Conservation (phyloP, 257 asterid genomes). For the Solanum appendiculatum region DNA sequence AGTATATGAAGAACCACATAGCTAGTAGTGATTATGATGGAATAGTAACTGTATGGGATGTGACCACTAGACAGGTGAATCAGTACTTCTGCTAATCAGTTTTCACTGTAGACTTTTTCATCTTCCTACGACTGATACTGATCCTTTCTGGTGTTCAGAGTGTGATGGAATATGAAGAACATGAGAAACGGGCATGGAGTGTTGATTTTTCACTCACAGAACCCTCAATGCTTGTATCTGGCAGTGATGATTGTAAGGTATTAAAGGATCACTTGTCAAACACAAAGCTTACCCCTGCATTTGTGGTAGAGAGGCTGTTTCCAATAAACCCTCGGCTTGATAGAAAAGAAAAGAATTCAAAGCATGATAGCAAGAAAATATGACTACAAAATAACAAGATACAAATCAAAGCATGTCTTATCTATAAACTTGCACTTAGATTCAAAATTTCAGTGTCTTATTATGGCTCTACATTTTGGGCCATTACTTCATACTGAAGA, state of each 20-base stretch:
- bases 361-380: neutral
- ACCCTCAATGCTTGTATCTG: conserved; percentile 45
- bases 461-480: neutral
- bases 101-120: neutral
- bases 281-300: neutral
- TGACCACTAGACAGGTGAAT: conserved; percentile 30
- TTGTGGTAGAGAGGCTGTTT: neutral
- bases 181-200: conserved; percentile 48
- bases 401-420: neutral
- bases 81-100: neutral
- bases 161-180: conserved; percentile 42
- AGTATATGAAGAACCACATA: conserved; percentile 27
- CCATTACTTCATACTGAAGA: neutral
- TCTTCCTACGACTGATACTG: neutral
- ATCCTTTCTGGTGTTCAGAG: conserved; percentile 15
- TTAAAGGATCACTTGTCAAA: neutral
- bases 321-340: neutral
- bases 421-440: neutral
- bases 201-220: conserved; percentile 39
- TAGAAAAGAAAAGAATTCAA: neutral
- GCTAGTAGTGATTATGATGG: conserved; percentile 48
- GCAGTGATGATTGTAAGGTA: conserved; percentile 50
- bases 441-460: neutral
- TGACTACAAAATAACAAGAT: neutral
- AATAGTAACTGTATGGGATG: conserved; percentile 46